Conservation (phyloP, 768 basidiomycete species). For the Scleroderma citrinum region DNA sequence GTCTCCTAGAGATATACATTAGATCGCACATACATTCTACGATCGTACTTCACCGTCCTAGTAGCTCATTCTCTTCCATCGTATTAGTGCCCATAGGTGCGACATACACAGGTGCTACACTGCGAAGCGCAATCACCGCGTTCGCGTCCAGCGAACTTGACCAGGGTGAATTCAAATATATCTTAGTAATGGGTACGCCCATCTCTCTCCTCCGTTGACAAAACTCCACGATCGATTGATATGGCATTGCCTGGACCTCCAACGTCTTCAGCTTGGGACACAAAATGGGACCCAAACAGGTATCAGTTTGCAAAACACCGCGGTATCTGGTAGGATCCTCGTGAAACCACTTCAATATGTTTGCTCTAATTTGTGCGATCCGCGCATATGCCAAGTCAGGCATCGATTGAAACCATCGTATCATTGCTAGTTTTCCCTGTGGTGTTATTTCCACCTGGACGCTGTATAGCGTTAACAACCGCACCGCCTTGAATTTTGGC, state of each 20-base stretch:
- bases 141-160: conserved; percentile 12
- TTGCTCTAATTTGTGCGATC: conserved; percentile 36
- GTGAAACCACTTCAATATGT: conserved; percentile 45
- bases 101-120: conserved; percentile 24
- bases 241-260: conserved; percentile 39
- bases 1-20: too few relatives aligned
- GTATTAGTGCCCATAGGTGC: conserved; percentile 35
- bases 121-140: conserved; percentile 19
- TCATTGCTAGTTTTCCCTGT: conserved; percentile 26
- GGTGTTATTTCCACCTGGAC: conserved; percentile 31
- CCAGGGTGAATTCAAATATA: conserved; percentile 41
- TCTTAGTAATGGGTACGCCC: conserved; percentile 41
- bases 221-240: conserved; percentile 31
- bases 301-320: conserved; percentile 2
- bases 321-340: conserved; percentile 30
- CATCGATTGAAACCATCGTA: conserved; percentile 54
- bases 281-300: conserved; percentile 21
- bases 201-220: conserved; percentile 30
- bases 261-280: conserved; percentile 42
- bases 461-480: conserved; percentile 47
- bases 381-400: conserved; percentile 48
- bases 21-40: background rate
- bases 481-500: conserved; percentile 45
- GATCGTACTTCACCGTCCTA: conserved; percentile 14
- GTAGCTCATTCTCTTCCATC: conserved; percentile 39